A percentile compares a stretch with the other conserved stretches of the same genome.
phyloP scores from a whole-genome alignment of 768 basidiomycete species.

The Tubosaeta brunneosetosa region DNA sequence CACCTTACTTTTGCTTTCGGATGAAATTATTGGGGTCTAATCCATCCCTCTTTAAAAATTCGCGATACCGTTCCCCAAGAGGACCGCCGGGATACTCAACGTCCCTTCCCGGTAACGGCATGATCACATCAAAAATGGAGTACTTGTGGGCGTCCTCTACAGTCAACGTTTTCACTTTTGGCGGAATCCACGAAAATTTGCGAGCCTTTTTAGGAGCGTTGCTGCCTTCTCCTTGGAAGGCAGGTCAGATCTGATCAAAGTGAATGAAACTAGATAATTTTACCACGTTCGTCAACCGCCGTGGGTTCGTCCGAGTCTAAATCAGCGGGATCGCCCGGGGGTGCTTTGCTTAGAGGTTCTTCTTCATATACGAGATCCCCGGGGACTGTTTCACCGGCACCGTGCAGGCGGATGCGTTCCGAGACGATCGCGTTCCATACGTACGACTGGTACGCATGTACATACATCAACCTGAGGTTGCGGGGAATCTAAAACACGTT shows the following conservation, averaged over 20 bases:
- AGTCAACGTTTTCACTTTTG: constrained; percentile 72
- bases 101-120: constrained; percentile 95
- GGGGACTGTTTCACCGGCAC: constrained; percentile 65
- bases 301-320: constrained; percentile 29
- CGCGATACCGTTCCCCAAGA: constrained; percentile 81
- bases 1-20: constrained; percentile 78
- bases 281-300: constrained; percentile 32
- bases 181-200: constrained; percentile 52
- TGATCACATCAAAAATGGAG: constrained; percentile 90
- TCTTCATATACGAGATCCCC: constrained; percentile 89
- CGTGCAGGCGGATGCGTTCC: constrained; percentile 79
- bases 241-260: constrained; percentile 5
- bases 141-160: constrained; percentile 76
- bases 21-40: constrained; percentile 87
- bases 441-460: constrained; percentile 98
- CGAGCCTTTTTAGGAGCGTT: constrained; percentile 18
- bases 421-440: constrained; percentile 98
- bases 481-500: constrained; percentile 70
- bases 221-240: constrained; percentile 18
- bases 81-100: constrained; percentile 87
- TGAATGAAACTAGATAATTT: constrained; percentile 10
- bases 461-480: constrained; percentile 94
- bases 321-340: constrained; percentile 27
- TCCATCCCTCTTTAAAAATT: constrained; percentile 80
- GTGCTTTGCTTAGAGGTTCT: constrained; percentile 21